Evolutionary conservation across 129 eudicot species (phyloP), one percentile per base, ranked within the genome.

Genomic region (Scalesia atractyloides): DNA sequence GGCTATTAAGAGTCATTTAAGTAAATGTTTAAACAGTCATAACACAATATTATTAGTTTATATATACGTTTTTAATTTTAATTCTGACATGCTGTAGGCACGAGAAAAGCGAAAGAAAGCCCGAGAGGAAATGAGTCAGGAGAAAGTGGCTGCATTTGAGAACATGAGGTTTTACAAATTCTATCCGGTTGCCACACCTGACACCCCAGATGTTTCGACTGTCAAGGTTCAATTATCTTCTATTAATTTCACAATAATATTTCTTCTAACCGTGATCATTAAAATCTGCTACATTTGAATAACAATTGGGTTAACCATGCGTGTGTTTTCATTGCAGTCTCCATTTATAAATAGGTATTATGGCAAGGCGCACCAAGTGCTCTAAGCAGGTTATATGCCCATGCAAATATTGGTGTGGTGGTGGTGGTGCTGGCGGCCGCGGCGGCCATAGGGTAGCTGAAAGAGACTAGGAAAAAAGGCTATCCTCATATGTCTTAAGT

Each of bases 111-210:
- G 97, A 57, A 88, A 70, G 67, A 95, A 83, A 72, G 88, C 87
- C 9, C 69, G 81, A 71, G 90, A 72, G 64, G 91, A 88, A 66
- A 76, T 91, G 97, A 88, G 89, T 41, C 73, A 74, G 66, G 96
- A 86, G 50, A 76, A 84, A 48, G 82, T 66, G 70, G 82, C 87
- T 70, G 99, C 99, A 64, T 83, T 84, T 72, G 64, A 95, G 64
- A 85, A 82, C 59, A 95, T 95, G 86, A 88, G 54, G 74, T 91
- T 95, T 60, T 95, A 91, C 88, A 95, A 95, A 78, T 95, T 90
- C 72, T 95, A 95, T 77, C 99, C 97, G 0, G 87, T 86, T 76
- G 19, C 88, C 3, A 50, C 97, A 10, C 81, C 92, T 2, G 95
- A 91, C 33, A 80, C 94, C 39, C 99, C 99, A 43, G 99, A 91